Base-by-base conservation (phyloP, 805 yeast species). In the Groenewaldozyma salmanticensis region DNA sequence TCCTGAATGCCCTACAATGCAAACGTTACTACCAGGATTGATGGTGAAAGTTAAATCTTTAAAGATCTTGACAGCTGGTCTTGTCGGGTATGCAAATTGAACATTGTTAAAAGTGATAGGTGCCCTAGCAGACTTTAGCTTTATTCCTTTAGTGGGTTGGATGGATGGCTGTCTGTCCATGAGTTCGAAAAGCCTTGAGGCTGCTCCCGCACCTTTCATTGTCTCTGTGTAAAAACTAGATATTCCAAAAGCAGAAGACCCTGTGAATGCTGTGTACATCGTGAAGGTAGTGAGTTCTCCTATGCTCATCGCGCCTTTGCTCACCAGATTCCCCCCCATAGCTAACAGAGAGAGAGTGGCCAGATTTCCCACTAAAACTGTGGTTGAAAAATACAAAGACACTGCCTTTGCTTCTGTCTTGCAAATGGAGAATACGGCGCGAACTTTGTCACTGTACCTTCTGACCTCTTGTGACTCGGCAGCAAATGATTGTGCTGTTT, bases 191-290 rank as follows among this genome's bases (percentile, higher is more conserved):
- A 90, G 74, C 45, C 97, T 69, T 38, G 87, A 80, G 0, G 96
- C 92, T 0, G 97, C 96, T 38, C 97, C 97, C 5, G 88, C 83
- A 42, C 96, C 97, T 64, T 90, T 90, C 96, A 90, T 90, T 44
- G 90, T 66, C 59, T 90, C 97, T 2, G 94, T 78, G 57, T 88
- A 90, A 58, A 90, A 90, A 53, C 82, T 83, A 0, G 95, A 90
- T 16, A 90, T 59, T 0, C 96, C 95, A 60, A 83, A 82, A 52
- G 88, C 83, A 5, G 96, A 85, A n/a, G 86, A 70, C 0, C 96
- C 97, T 2, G 95, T 82, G 60, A 84, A 90, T 1, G 85, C 85
- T 0, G 96, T 92, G 62, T 90, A 90, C 92, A 90, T 82, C 79
- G 88, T 80, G 60, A 87, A 90, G 38, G 94, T 81, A 4, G 95